phyloP scores from a whole-genome alignment of 805 yeast species.

The Teunomyces funiuensis region DNA sequence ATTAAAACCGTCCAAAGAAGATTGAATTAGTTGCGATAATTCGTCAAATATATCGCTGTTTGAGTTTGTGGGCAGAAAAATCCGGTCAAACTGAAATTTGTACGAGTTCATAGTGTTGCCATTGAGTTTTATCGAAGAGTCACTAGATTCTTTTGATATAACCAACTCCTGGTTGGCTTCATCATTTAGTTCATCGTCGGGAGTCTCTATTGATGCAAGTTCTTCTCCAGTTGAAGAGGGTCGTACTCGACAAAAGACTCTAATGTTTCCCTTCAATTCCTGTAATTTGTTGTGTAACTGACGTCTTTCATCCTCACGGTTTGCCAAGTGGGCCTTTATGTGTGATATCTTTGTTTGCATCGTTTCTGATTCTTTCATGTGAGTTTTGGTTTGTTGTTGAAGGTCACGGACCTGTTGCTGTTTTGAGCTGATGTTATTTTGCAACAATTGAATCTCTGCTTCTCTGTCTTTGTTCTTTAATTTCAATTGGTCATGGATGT shows the following conservation, averaged over 20 bases:
- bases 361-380: conserved; percentile 8
- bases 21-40: conserved; percentile 78
- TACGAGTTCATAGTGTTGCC: conserved; percentile 19
- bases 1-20: conserved; percentile 78
- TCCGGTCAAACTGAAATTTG: conserved; percentile 71
- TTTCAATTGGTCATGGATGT: conserved; percentile 3
- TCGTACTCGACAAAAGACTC: conserved; percentile 85
- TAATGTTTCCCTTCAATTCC: conserved; percentile 85
- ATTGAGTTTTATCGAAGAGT: conserved; percentile 5
- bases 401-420: conserved; percentile 11
- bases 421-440: conserved; percentile 10
- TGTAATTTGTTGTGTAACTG: conserved; percentile 71
- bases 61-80: conserved; percentile 55
- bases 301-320: conserved; percentile 60
- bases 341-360: conserved; percentile 5
- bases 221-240: conserved; percentile 43
- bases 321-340: conserved; percentile 34
- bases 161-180: conserved; percentile 37
- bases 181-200: conserved; percentile 29
- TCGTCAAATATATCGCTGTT: conserved; percentile 78
- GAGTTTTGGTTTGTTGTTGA: conserved; percentile 6
- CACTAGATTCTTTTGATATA: conserved; percentile 17
- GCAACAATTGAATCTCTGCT: conserved; percentile 16
- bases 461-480: conserved; percentile 12
- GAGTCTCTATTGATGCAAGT: conserved; percentile 16